Base-by-base conservation (phyloP, 192 early-diverging fungal species). In the Mortierella alpina region DNA sequence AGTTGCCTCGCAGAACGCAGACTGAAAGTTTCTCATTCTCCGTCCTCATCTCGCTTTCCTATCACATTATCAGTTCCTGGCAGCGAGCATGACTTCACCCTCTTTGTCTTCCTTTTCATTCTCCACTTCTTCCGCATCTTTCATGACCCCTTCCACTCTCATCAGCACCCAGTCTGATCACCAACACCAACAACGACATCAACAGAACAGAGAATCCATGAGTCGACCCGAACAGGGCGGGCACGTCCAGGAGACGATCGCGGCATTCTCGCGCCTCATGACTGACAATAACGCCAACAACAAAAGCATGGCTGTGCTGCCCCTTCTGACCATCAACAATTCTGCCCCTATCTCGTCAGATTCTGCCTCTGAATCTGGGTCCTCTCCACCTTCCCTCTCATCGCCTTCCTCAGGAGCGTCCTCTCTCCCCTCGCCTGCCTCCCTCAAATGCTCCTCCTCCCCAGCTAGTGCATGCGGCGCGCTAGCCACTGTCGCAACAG, bases 181-280 rank as follows among this genome's bases (percentile, higher is more conserved):
- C 41, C 59, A 60, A 39, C 44, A 40, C 20, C 55, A 59, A 1
- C 63, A 59, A 18, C 61, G 45, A 58, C 41, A 41, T 18, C 22
- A 64, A 53, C 51, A 66, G 45, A 46, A 66, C 48, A 68, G 31
- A 1, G 22, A 10, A 49, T 11, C 49, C 50, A 59, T 76, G 74
- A 17, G 39, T n/a, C 52, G 18, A 44, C 9, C 55, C 39, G 66
- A 75, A 53, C 47, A 70, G 22, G 67, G 67, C 42, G 39, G 59
- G 14, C 52, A 69, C 48, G 74, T 69, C 51, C 73, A 75, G 56
- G 73, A 76, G 10, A 69, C 60, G 10, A 69, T 65, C 46, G 54
- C 66, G 13, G 58, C 69, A 2, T 79, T 79, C 53, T 66, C 75
- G 62, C 68, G 67, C 17, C 42, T 60, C 51, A 67, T 63, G 68